Evolutionary conservation across 2,329 filamentous ascomycete species (phyloP).

Genomic region (Xylaria sp.): DNA sequence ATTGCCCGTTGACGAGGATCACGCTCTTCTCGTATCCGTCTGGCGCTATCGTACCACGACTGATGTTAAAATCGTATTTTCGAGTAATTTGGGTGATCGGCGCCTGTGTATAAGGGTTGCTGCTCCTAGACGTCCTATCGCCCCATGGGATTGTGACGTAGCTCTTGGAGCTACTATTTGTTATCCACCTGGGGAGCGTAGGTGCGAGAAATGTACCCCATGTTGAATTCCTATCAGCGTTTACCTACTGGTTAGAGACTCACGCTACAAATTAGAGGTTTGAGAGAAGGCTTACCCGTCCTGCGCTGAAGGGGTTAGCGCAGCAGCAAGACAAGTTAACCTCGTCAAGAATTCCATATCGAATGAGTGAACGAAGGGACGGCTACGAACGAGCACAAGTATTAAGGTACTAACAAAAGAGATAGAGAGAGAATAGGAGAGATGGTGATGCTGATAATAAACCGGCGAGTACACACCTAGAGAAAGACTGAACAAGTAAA

Average conservation of each 20-base stretch:
- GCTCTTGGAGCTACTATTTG: conserved; percentile 29
- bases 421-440: background rate
- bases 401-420: conserved; percentile 6
- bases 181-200: conserved; percentile 47
- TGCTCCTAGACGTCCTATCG: conserved; percentile 51
- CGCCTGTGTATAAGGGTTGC: conserved; percentile 61
- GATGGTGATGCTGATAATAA: conserved; percentile 7
- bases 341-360: conserved; percentile 43
- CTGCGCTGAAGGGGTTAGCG: conserved; percentile 42
- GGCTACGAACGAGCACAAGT: conserved; percentile 35
- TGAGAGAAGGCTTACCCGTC: conserved; percentile 43
- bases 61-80: conserved; percentile 64
- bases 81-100: conserved; percentile 66
- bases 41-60: conserved; percentile 60
- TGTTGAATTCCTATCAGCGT: conserved; percentile 41
- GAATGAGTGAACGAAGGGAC: conserved; percentile 43
- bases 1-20: conserved; percentile 61
- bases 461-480: conserved; percentile 26
- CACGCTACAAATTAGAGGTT: no score
- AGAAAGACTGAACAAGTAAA: conserved; percentile 17
- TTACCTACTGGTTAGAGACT: background rate
- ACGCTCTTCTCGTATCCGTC: conserved; percentile 63
- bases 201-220: conserved; percentile 51
- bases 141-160: conserved; percentile 62
- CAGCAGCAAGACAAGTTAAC: conserved; percentile 37